These are phyloP conservation scores for Nothomitra cinnamomea DNA, from an alignment of 2,329 filamentous ascomycete species.

Conservation along the genomic window DNA sequence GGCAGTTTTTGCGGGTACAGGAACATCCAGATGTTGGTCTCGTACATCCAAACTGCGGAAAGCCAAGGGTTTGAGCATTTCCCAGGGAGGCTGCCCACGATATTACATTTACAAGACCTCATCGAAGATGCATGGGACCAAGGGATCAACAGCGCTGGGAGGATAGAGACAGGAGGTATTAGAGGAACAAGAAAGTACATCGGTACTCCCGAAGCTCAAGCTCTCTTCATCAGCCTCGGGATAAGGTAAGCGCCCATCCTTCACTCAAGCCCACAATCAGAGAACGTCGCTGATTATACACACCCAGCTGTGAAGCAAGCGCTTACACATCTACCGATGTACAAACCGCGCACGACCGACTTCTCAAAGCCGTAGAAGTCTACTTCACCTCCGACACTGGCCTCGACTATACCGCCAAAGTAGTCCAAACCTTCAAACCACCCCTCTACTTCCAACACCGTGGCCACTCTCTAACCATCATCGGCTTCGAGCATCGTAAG, in stretches of 20 bases:
- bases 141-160: slow-evolving; percentile 59
- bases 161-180: slow-evolving; percentile 73
- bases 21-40: slow-evolving; percentile 83
- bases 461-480: slow-evolving; percentile 77
- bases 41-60: slow-evolving; percentile 49
- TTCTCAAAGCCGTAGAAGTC: slow-evolving; percentile 50
- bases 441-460: slow-evolving; percentile 85
- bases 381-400: slow-evolving; percentile 46
- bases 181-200: slow-evolving; percentile 86
- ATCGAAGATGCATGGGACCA: slow-evolving; percentile 82
- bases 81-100: slow-evolving; percentile 45
- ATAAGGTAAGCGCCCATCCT: slow-evolving; percentile 37
- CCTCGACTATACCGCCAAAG: slow-evolving; percentile 30
- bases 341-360: slow-evolving; percentile 31
- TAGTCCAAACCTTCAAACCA: slow-evolving; percentile 55
- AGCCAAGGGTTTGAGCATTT: slow-evolving; percentile 44
- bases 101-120: slow-evolving; percentile 67
- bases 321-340: slow-evolving; percentile 34
- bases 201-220: slow-evolving; percentile 77
- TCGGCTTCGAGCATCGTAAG: slow-evolving; percentile 58
- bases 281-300: background rate
- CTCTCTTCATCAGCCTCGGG: slow-evolving; percentile 52
- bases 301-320: slow-evolving; percentile 41
- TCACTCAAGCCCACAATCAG: background rate
- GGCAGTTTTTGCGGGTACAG: slow-evolving; percentile 85